Base-by-base conservation (phyloP, 768 basidiomycete species). In the Gloeostereum incarnatum region DNA sequence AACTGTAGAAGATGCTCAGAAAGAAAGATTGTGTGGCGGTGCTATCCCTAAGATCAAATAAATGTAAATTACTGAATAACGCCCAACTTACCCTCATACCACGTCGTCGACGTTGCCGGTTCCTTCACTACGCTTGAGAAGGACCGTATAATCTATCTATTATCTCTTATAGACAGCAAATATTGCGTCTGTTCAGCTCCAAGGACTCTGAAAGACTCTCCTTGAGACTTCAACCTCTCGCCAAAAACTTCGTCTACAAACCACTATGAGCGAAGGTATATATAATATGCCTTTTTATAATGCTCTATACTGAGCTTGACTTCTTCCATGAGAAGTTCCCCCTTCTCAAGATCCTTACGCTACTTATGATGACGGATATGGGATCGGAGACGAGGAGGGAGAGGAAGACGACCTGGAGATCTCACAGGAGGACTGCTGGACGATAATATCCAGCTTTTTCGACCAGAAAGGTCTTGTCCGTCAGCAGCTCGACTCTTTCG, bases 401-500 rank as follows among this genome's bases (percentile, higher is more conserved):
- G 52, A 52, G 17, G 71, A 69, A 36, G 75, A 80, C 16, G 75
- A 80, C 29, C 66, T 67, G 33, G 81, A 86, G 53, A 83, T 91
- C 58, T 87, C 87, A 0, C 89, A 90, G 52, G 89, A 92, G 57
- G 89, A 91, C 52, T 91, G 90, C 58, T 94, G 90, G 90, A 79
- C 83, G 27, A 83, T 99, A 55, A 97, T 98, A 51, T 84, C 88
- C 45, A 81, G 88, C 52, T 99, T 94, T 67, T 98, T 99, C 59
- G 83, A 90, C 45, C 87, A 91, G 58, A 96, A 94, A 59, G 94
- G 94, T 62, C 82, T 99, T 44, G 96, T 98, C 38, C 78, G 90
- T 34, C 96, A 99, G 57, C 96, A 99, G 57, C 78, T 98, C 38
- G 92, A 94, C 64, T 93, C 89, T 8, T 99, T 94, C 61, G 92